Evolutionary conservation across 225 moss, liverwort and hornwort species (phyloP), one percentile per base, ranked within the genome.

Genomic region (Physcomitrium patens): DNA sequence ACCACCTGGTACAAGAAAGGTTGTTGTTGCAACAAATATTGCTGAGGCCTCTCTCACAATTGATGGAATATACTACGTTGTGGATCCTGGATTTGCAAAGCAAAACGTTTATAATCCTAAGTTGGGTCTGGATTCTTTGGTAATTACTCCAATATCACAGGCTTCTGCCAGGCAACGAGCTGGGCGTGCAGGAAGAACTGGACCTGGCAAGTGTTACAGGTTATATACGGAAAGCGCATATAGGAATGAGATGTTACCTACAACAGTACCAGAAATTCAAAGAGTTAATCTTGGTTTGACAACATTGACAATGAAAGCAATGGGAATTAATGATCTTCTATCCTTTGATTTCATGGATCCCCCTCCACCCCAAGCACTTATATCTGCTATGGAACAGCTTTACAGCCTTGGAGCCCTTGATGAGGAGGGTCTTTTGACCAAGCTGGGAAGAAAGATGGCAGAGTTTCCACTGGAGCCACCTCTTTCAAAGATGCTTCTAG

Each of bases 281-380:
- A 92, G 97, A 67, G 91, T 92, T n/a, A 99, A 99, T 67, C 63
- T 99, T 73, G 91, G 95, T 44, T 43, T 76, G 23, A 99, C 95
- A 16, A 92, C 93, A 10, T 60, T 99, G 57, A 93, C 91, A 26
- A 99, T 99, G 95, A 99, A 99, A 67, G 97, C 97, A 14, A 99
- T 99, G 97, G 97, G 93, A 51, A 92, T 99, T 75, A 95, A 99
- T 20, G 97, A 99, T 67, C 93, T 95, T n/a, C 81, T 99, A 1
- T 95, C 93, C 19, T 99, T 99, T 73, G 97, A 99, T 77, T 99
- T 99, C 74, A 99, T 99, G 97, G 97, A 99, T 66, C 95, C 97
- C 43, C 97, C 97, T 84, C 93, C 91, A 42, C 97, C 97, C 7
- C 95, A 99, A 78, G 94, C 95, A 18, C 91, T 95, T 41, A 95